phyloP scores from a whole-genome alignment of 257 asterid genomes.

The Lavandula angustifolia region DNA sequence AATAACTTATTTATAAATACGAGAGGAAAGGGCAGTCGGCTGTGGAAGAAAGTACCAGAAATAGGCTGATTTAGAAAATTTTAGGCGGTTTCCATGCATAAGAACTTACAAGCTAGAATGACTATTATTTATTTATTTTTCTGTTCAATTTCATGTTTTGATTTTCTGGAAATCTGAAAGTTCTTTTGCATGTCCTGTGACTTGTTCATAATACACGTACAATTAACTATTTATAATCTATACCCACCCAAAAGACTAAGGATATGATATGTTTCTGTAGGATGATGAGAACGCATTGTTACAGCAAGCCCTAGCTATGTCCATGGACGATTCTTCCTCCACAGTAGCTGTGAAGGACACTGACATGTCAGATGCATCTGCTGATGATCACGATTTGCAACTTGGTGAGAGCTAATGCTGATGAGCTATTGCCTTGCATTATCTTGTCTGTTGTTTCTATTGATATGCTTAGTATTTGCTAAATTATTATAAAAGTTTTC shows the following conservation, averaged over 20 bases:
- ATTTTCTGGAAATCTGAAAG: constrained; percentile 17
- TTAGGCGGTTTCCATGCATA: neutral
- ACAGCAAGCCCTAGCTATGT: constrained; percentile 98
- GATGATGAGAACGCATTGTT: constrained; percentile 96
- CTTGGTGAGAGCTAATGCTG: constrained; percentile 58
- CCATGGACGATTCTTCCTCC: constrained; percentile 87
- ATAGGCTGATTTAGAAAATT: constrained; percentile 12
- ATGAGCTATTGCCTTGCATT: constrained; percentile 1
- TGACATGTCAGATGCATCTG: constrained; percentile 93
- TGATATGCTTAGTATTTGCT: constrained; percentile 5
- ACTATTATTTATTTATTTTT: neutral
- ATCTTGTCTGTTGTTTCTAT: constrained; percentile 13
- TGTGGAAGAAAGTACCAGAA: constrained; percentile 8
- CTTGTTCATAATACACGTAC: constrained; percentile 1
- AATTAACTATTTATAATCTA: constrained; percentile 19
- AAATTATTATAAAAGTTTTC: neutral
- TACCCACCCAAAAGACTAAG: neutral
- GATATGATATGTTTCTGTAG: constrained; percentile 45
- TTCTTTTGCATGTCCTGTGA: constrained; percentile 21
- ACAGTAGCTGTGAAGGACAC: constrained; percentile 69
- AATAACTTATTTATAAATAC: neutral
- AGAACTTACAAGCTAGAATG: neutral
- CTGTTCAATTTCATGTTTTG: constrained; percentile 16
- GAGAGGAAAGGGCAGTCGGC: neutral
- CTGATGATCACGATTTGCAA: constrained; percentile 92